Base-by-base conservation (phyloP, 768 basidiomycete genomes). In the Arthromyces matolae region DNA sequence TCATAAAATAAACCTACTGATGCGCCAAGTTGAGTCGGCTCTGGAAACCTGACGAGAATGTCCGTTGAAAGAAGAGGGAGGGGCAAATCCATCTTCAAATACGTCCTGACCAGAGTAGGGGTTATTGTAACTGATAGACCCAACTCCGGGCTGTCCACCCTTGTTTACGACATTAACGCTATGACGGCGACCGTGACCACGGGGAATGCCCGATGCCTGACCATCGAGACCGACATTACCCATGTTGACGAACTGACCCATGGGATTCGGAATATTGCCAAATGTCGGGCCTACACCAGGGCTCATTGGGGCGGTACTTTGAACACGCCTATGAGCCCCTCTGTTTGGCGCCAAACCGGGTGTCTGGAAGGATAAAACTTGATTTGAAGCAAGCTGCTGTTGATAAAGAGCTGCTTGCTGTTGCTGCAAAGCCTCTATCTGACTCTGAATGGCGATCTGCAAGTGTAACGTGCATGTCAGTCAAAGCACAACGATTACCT, bases 131-230 rank as follows among this genome's bases (percentile, higher is more conserved):
- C 72, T 79, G 51, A 78, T 72, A 14, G 78, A 75, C 13, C 75
- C 76, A 3, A 70, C 58, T 36, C 53, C 64, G 28, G 66, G 66
- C 57, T 83, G 82, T 42, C 72, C 69, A 37, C 63, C 64, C 64
- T 93, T 92, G 65, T 89, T 90, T 51, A 92, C 81, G 27, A 94
- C 90, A 58, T 93, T 94, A 53, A 94, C 92, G 54, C 90, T 93
- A 65, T 93, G 90, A 48, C 93, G 75, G 36, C 93, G 78, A 31
- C 89, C 92, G 62, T 95, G 93, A 20, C 89, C 89, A 50, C 89
- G 83, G 40, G 88, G 86, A 38, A 89, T 67, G 34, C 79, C 79
- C 56, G 79, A 73, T 32, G 77, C 64, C 57, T 86, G 84, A 10
- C 77, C 78, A 59, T 88, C 87, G 31, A 86, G 68, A 28, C 77